Percentiles rank a stretch among this genome's conserved stretches.
Conservation (phyloP, 2,329 filamentous ascomycete species). For the Aspergillus flavus region DNA sequence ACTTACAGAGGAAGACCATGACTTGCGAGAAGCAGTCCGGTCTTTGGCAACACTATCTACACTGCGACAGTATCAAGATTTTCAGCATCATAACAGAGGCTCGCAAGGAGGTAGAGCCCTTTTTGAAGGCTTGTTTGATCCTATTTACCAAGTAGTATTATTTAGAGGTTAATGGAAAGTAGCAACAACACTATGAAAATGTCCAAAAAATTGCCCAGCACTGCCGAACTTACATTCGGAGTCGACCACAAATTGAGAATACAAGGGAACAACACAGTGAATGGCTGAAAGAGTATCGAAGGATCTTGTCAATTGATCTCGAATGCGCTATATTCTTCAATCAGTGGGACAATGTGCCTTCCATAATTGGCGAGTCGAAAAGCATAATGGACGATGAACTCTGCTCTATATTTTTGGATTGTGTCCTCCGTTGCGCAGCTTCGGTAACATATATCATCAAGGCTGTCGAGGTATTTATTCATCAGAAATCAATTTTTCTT, state of each 20-base stretch:
- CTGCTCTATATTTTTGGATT: conserved; percentile 68
- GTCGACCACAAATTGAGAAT: conserved; percentile 38
- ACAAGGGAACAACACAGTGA: conserved; percentile 54
- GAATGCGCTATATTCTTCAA: conserved; percentile 71
- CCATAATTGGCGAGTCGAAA: conserved; percentile 56
- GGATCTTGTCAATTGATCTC: conserved; percentile 75
- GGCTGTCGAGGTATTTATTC: conserved; percentile 48
- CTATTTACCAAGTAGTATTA: not conserved
- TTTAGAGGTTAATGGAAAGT: conserved; percentile 16
- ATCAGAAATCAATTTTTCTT: too few relatives aligned
- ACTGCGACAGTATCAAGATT: conserved; percentile 69
- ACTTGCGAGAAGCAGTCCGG: conserved; percentile 42
- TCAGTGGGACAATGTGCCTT: conserved; percentile 66
- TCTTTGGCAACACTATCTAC: conserved; percentile 62
- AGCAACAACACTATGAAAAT: conserved; percentile 64
- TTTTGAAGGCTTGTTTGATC: conserved; percentile 37
- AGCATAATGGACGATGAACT: conserved; percentile 43
- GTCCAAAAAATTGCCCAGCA: conserved; percentile 62
- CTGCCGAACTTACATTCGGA: conserved; percentile 57
- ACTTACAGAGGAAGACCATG: conserved; percentile 33
- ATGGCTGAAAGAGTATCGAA: conserved; percentile 63
- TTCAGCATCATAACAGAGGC: conserved; percentile 52
- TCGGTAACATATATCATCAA: conserved; percentile 35
- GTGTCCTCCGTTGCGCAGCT: conserved; percentile 58
- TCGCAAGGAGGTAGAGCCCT: conserved; percentile 45